Evolutionary conservation across 805 yeast genomes (phyloP), one percentile per base, ranked within the genome.

Genomic region (Saccharomycopsis sp.): DNA sequence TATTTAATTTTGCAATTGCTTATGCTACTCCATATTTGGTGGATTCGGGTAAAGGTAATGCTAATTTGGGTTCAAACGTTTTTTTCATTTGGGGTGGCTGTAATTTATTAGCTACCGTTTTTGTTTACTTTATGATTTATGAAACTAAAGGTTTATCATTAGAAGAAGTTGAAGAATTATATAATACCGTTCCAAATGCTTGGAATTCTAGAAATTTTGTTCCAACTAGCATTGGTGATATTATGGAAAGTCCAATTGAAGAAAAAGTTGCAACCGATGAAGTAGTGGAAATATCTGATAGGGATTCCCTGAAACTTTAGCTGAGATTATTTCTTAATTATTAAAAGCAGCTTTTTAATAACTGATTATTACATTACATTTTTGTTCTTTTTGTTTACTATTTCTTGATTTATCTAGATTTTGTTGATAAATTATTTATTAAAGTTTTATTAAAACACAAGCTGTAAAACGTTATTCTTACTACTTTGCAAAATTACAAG

Each of bases 161-260:
- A 55, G 87, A 79, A 58, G 79, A 79, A 56, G 73, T 79, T 49
- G 83, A 74, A 56, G 72, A 75, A 37, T 81, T 81, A n/a, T 82
- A 69, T 51, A 67, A 54, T 15, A 31, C 39, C 21, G 31, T 42
- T 19, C 46, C 42, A 15, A 13, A 28, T 3, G 46, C 46, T 20
- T 42, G 46, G 46, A 30, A 39, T 10, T 42, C 46, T 9, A 15
- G 27, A 19, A 29, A 17, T 9, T 40, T 28, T 27, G 28, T 25
- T n/a, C 43, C 43, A 21, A 23, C 34, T 17, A 27, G n/a, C n/a
- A n/a, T n/a, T n/a, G n/a, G n/a, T n/a, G n/a, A n/a, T n/a, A n/a
- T n/a, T n/a, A n/a, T n/a, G n/a, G 17, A n/a, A 36, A n/a, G n/a
- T n/a, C n/a, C n/a, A n/a, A n/a, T n/a, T n/a, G n/a, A 30, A 20